These are phyloP conservation scores for Diaporthe destruens DNA, from an alignment of 2,329 filamentous ascomycete genomes.

Conservation along the genomic window DNA sequence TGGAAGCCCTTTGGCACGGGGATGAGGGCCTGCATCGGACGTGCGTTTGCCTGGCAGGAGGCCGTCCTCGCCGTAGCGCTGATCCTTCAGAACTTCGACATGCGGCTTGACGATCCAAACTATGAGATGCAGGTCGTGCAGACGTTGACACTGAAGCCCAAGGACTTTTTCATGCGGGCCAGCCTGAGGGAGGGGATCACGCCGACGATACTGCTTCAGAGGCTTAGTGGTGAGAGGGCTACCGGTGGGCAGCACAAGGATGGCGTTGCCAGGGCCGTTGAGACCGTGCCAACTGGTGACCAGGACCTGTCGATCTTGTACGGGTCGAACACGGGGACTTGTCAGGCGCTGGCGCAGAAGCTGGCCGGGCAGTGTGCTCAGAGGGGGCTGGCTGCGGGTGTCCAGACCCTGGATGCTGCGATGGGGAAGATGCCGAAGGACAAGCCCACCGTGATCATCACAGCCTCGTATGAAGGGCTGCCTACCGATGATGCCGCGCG, in stretches of 20 bases:
- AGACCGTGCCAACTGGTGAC: conserved; percentile 43
- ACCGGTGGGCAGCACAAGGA: conserved; percentile 60
- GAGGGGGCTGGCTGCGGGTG: conserved; percentile 70
- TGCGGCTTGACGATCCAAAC: conserved; percentile 70
- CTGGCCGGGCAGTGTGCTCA: conserved; percentile 68
- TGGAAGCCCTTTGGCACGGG: conserved; percentile 77
- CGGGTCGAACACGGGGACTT: conserved; percentile 80
- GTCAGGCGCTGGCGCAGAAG: conserved; percentile 74
- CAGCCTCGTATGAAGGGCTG: conserved; percentile 78
- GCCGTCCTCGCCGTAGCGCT: conserved; percentile 71
- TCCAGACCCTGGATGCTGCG: conserved; percentile 71
- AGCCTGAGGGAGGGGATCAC: conserved; percentile 71
- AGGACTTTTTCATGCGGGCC: conserved; percentile 73
- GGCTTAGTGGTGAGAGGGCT: conserved; percentile 52
- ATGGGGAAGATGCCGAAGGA: conserved; percentile 70
- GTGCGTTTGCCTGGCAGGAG: conserved; percentile 82
- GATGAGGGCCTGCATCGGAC: conserved; percentile 77
- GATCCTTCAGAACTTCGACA: conserved; percentile 78
- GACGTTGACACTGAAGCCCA: conserved; percentile 73
- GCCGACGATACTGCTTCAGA: conserved; percentile 60
- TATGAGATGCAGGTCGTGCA: conserved; percentile 69
- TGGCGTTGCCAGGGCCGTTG: conserved; percentile 54
- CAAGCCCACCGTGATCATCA: conserved; percentile 75
- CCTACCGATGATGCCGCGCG: conserved; percentile 77
- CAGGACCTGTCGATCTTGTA: conserved; percentile 73